Conservation (phyloP, 2,329 filamentous ascomycete species). For the Aureobasidium mangrovei region DNA sequence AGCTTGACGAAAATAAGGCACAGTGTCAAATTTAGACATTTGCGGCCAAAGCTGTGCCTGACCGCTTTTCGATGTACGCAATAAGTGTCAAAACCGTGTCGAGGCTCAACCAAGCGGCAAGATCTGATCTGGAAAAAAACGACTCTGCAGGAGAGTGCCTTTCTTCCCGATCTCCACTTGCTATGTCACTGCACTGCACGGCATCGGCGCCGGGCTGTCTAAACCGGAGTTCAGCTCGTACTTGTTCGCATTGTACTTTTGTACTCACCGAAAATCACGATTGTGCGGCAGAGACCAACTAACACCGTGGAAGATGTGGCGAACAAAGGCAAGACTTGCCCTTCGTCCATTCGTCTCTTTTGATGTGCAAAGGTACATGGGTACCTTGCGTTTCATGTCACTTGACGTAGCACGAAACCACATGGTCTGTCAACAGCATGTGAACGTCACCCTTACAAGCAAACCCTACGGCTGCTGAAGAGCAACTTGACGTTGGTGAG, state of each 20-base stretch:
- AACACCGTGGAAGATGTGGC: background rate
- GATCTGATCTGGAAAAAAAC: background rate
- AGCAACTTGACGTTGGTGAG: too few species aligned
- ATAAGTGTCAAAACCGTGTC: background rate
- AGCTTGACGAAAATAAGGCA: background rate
- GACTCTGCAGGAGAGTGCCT: background rate
- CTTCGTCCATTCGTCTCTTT: background rate
- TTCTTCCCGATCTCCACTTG: background rate
- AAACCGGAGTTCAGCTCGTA: background rate
- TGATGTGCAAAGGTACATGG: background rate
- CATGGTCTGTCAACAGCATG: background rate
- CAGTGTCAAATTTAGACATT: background rate
- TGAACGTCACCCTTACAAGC: background rate
- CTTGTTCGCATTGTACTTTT: background rate
- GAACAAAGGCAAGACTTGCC: background rate
- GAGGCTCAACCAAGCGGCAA: background rate
- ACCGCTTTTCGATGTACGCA: background rate
- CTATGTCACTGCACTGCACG: background rate
- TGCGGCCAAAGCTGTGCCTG: constrained; percentile 1
- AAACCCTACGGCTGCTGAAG: too few species aligned
- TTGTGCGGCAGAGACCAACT: background rate
- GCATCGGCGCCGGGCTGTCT: background rate
- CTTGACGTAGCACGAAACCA: constrained; percentile 1
- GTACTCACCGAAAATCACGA: background rate
- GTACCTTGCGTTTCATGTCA: background rate